Evolutionary conservation across 768 basidiomycete genomes (phyloP), one percentile per base, ranked within the genome.

Genomic region (Termitomyces sp.): DNA sequence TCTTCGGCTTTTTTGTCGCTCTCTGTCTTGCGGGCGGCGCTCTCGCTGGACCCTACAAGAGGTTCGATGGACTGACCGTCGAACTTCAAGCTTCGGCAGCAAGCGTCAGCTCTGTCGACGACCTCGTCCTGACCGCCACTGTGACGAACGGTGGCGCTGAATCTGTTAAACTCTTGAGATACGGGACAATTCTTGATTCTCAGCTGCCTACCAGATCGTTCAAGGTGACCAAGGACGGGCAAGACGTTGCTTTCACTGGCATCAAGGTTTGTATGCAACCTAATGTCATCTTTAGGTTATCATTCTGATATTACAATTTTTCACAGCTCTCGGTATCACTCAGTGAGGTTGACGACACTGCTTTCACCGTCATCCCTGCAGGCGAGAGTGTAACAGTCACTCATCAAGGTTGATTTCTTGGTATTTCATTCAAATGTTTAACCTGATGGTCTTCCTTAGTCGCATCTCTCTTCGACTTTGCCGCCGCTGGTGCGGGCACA

Each of bases 111-210:
- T 76, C 79, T 5, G 59, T 77, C 59, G 66, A 70, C 10, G 73
- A 74, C 53, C 68, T 79, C 62, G 70, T 71, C 59, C 68, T 79
- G 63, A 72, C 70, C 26, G 76, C 77, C 5, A 61, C 73, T 9
- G 70, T 80, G 16, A 78, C 67, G 31, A 79, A 80, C 66, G 69
- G 62, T 31, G 76, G 76, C 24, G 58, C 71, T 32, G 71, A 75
- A 55, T 64, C 65, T 46, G 67, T 77, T 61, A 78, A 73, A 65
- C 62, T 79, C 50, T 71, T 80, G 67, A 77, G 75, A 62, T 78
- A 76, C 60, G 74, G 69, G n/a, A 79, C 78, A 16, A 72, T 79
- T 55, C 71, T 79, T 55, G 77, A 79, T 64, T 68, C 67, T 41
- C 64, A 71, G 29, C 64, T 74, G n/a, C 75, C 76, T 5, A 77